Evolutionary conservation across 305 asterid genomes (phyloP), one percentile per base, ranked within the genome.

Genomic region (Striga hermonthica): DNA sequence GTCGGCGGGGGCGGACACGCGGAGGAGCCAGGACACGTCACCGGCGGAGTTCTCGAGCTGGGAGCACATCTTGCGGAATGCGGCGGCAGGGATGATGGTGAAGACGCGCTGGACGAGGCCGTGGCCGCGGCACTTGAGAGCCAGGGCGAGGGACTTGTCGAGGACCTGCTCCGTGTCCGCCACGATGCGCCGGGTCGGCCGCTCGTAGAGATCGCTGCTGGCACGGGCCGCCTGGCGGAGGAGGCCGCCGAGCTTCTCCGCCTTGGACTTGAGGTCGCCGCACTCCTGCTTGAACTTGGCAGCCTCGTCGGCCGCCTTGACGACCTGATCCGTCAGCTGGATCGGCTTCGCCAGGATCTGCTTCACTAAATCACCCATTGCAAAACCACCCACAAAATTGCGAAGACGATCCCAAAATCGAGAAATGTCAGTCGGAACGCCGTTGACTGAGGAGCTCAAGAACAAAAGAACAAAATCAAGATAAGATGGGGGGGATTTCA

Each of bases 11-110:
- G 87, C 83, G 1, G 96, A 88, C n/a, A 89, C 94, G 2, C 95
- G 82, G 57, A 91, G 86, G 47, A 89, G 86, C 98, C 98, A 91
- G 0, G 96, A 86, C 5, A 89, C 90, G 69, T 91, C 96, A 1
- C 92, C 95, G 65, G 81, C 73, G n/a, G 95, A 85, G 75, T 86
- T 89, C 38, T 85, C 96, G 0, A 91, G 76, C 22, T 77, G 87
- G 4, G 84, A 62, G 4, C 76, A 67, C 86, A 84, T 84, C 64
- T 91, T 89, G 35, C 92, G 79, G 71, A 89, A 85, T 3, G 89
- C 88, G 1, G 95, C 89, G 58, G 90, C 55, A 8, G 90, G 90
- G 40, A 76, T 91, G 74, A 89, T 76, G 65, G 88, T 83, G 80
- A 91, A 89, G 10, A 91, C 87, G 52, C 96, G 79, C 74, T 83